phyloP scores from a whole-genome alignment of 2,329 filamentous ascomycete genomes.

The Neofusicoccum parvum region DNA sequence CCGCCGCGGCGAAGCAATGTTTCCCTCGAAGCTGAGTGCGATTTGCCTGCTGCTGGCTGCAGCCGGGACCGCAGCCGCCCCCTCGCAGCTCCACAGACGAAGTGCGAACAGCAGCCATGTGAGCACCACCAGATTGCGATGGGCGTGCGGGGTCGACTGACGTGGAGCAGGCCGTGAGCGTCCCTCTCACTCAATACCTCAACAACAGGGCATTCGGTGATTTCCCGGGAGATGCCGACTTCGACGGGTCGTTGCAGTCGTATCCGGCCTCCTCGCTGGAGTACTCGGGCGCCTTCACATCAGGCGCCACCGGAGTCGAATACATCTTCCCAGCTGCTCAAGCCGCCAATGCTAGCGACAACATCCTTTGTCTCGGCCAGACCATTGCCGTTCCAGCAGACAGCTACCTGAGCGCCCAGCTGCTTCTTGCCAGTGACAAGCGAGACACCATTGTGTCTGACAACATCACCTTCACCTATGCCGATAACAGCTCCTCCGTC shows the following conservation, averaged over 20 bases:
- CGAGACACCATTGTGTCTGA: slow-evolving; percentile 43
- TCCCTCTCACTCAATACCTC: slow-evolving; percentile 40
- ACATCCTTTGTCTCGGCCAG: slow-evolving; percentile 49
- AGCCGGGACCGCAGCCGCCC: background rate
- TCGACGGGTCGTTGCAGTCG: slow-evolving; percentile 47
- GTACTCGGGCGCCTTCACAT: slow-evolving; percentile 41
- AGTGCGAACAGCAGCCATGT: background rate
- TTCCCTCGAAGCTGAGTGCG: background rate
- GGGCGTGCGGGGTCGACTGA: background rate
- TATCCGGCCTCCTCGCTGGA: slow-evolving; percentile 41
- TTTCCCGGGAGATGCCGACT: slow-evolving; percentile 49
- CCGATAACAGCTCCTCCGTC: slow-evolving; percentile 43
- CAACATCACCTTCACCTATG: slow-evolving; percentile 47
- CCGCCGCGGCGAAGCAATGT: background rate
- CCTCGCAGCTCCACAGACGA: background rate
- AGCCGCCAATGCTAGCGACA: slow-evolving; percentile 36
- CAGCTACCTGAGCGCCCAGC: slow-evolving; percentile 47
- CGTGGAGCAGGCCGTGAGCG: slow-evolving; percentile 23
- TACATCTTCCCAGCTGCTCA: slow-evolving; percentile 50
- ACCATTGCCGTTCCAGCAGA: slow-evolving; percentile 36
- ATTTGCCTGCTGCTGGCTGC: background rate
- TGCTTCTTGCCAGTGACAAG: slow-evolving; percentile 48
- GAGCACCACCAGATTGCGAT: background rate
- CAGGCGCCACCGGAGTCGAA: slow-evolving; percentile 43
- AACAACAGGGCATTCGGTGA: slow-evolving; percentile 54